Evolutionary conservation across 1,284 basidiomycete species (phyloP).

Genomic region (Neotropicomus parvogracilis): DNA sequence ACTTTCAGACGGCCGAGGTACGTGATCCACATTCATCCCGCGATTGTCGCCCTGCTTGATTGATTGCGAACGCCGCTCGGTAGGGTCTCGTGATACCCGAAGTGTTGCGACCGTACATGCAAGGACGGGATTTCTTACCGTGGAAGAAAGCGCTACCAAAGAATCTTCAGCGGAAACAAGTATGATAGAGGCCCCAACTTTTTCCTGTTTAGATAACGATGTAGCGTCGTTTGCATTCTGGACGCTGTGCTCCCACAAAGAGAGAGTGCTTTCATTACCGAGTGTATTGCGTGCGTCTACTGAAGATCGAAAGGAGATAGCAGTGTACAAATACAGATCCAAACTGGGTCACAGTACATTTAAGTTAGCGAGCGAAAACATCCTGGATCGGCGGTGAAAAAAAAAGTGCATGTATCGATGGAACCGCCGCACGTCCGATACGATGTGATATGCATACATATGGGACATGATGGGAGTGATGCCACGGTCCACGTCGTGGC

Average conservation of each 20-base stretch:
- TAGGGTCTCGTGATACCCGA: constrained; percentile 89
- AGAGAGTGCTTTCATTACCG: not conserved
- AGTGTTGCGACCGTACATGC: constrained; percentile 90
- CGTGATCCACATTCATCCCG: constrained; percentile 24
- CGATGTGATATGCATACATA: constrained; percentile 14
- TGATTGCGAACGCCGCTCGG: not conserved
- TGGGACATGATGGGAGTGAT: constrained; percentile 2
- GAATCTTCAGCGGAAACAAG: constrained; percentile 65
- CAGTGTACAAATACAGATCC: constrained; percentile 28
- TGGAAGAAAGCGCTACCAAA: constrained; percentile 84
- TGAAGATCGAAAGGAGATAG: not conserved
- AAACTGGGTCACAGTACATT: constrained; percentile 16
- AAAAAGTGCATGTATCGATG: not conserved
- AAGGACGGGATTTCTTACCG: constrained; percentile 90
- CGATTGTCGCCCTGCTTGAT: not conserved
- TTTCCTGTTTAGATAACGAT: no score
- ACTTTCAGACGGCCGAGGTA: constrained; percentile 94
- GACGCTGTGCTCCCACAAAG: no score
- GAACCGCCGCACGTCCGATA: constrained; percentile 1
- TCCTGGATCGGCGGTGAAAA: not conserved
- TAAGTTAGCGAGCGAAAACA: constrained; percentile 25
- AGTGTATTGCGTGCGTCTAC: constrained; percentile 1
- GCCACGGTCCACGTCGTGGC: not conserved
- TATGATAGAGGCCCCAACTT: constrained; percentile 10
- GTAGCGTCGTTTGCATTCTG: no score